Evolutionary conservation across 139 green algal species (phyloP).

Genomic region (Chlorella ohadii): DNA sequence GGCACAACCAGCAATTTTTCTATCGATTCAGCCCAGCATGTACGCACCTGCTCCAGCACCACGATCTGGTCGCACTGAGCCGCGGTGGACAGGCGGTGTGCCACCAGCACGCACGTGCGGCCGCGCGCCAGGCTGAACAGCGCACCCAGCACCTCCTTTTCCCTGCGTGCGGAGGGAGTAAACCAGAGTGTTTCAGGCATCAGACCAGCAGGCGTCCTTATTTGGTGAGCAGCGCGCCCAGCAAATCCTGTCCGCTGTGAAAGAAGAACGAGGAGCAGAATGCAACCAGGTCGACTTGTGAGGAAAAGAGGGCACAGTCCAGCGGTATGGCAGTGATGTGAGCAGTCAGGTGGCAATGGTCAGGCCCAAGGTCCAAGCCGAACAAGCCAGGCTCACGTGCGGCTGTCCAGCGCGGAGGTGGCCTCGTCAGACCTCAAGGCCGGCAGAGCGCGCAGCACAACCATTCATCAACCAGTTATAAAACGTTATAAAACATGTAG

Average conservation of each 20-base stretch:
- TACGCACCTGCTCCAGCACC: slow-evolving; percentile 76
- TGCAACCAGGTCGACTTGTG: no score
- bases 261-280: no score
- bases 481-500: slow-evolving; percentile 58
- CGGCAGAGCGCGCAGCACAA: slow-evolving; percentile 90
- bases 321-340: no score
- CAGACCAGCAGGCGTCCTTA: neutral
- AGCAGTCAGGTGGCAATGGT: no score
- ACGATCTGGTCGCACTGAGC: slow-evolving; percentile 91
- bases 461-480: neutral
- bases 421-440: no score
- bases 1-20: no score
- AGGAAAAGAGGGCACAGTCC: no score
- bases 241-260: no score
- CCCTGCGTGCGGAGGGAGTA: neutral
- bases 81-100: slow-evolving; percentile 94
- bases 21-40: no score
- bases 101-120: slow-evolving; percentile 95
- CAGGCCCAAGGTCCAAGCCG: no score
- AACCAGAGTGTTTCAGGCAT: neutral
- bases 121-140: slow-evolving; percentile 58
- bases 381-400: slow-evolving; percentile 65
- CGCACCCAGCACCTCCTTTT: slow-evolving; percentile 43
- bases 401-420: slow-evolving; percentile 89
- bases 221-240: slow-evolving; percentile 60